These are phyloP conservation scores for Clarireedia sp. DNA, from an alignment of 2,329 filamentous ascomycete genomes.

Conservation along the genomic window DNA sequence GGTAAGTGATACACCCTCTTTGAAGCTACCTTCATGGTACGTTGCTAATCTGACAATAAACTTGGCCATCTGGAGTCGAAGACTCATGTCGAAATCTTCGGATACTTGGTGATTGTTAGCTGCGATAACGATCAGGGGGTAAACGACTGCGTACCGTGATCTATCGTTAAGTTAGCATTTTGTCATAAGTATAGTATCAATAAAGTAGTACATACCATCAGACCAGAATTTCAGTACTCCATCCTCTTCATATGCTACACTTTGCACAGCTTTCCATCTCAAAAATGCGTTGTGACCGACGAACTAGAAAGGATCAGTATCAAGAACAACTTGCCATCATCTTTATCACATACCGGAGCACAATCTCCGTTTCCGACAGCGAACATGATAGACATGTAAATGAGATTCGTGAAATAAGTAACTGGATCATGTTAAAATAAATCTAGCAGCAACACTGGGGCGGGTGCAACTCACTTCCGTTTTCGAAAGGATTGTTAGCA, in stretches of 20 bases:
- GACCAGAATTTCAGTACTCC: constrained; percentile 30
- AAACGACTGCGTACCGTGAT: constrained; percentile 18
- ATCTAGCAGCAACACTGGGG: no score
- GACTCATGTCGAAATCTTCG: constrained; percentile 69
- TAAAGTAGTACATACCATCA: constrained; percentile 27
- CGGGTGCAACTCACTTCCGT: constrained; percentile 35
- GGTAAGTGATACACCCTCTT: constrained; percentile 65
- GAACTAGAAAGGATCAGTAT: constrained; percentile 35
- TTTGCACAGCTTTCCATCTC: constrained; percentile 58
- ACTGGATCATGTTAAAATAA: constrained; percentile 32
- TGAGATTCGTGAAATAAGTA: constrained; percentile 71
- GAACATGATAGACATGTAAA: constrained; percentile 67
- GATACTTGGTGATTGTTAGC: constrained; percentile 42
- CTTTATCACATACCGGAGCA: constrained; percentile 9
- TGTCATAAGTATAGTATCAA: background rate
- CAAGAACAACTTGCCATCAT: background rate
- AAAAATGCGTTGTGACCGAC: constrained; percentile 73
- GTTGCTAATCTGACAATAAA: constrained; percentile 62
- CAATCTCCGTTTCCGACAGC: constrained; percentile 64
- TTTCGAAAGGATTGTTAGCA: constrained; percentile 64
- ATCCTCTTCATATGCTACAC: constrained; percentile 48
- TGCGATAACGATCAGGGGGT: background rate
- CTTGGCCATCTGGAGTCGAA: constrained; percentile 61
- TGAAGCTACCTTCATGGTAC: constrained; percentile 62
- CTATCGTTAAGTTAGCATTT: background rate